phyloP scores from a whole-genome alignment of 129 eudicot genomes.

The Helianthus tuberosus region DNA sequence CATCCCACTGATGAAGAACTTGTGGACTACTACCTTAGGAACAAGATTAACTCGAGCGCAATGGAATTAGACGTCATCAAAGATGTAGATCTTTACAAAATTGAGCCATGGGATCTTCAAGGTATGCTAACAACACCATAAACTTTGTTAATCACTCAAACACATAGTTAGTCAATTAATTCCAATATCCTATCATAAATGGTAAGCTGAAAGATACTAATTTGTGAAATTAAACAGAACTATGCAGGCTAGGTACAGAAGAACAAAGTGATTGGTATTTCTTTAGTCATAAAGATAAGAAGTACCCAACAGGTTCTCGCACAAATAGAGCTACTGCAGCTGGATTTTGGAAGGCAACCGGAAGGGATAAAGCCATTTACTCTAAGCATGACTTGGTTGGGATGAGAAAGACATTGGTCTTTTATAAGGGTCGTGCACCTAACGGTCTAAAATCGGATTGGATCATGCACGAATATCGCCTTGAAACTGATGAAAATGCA shows the following conservation, averaged over 20 bases:
- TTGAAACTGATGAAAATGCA: conserved; percentile 85
- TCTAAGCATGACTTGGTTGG: conserved; percentile 82
- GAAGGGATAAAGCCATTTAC: conserved; percentile 89
- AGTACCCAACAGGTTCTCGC: conserved; percentile 91
- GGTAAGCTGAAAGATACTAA: not conserved
- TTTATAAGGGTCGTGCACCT: conserved; percentile 91
- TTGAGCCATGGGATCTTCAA: conserved; percentile 97
- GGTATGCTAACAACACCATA: conserved; percentile 40
- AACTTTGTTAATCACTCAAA: conserved; percentile 12
- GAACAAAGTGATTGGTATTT: conserved; percentile 93
- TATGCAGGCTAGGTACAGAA: conserved; percentile 82
- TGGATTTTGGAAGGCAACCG: conserved; percentile 98
- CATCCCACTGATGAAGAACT: conserved; percentile 96
- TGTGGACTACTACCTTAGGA: conserved; percentile 83
- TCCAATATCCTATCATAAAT: not conserved
- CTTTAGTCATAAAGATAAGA: conserved; percentile 93
- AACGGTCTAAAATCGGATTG: conserved; percentile 93
- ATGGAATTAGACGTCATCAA: conserved; percentile 80
- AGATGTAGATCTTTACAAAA: conserved; percentile 89
- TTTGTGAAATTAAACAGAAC: conserved; percentile 42
- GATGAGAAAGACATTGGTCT: conserved; percentile 92
- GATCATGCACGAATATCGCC: conserved; percentile 98
- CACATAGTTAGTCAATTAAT: not conserved
- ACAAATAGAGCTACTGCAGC: conserved; percentile 93
- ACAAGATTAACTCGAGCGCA: conserved; percentile 58